Evolutionary conservation across 164 flowering plant genomes (phyloP), one percentile per base, ranked within the genome.

Genomic region (Tinospora cordifolia): DNA sequence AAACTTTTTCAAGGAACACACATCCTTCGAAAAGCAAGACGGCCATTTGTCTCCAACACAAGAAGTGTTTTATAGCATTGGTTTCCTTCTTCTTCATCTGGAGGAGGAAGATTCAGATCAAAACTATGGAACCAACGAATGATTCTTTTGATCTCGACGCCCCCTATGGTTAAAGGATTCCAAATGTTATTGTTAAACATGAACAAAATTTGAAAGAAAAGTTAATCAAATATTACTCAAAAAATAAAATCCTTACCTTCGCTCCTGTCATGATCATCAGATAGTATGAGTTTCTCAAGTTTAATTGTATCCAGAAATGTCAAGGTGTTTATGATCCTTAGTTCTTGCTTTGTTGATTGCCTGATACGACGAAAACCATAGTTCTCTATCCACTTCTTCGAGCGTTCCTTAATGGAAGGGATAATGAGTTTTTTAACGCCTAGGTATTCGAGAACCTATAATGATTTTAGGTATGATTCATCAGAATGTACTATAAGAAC

Each of bases 291-390:
- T 77, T 91, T 93, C 81, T 85, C 87, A 70, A 93, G 78, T 87
- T 87, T 79, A 79, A 87, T 93, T 9, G 86, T 82, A 49, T 88
- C 91, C 38, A 92, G 97, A 84, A 93, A 93, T 38, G 85, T 95
- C 74, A 93, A 71, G 83, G 91, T 82, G 76, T 88, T 93, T 81
- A 86, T 69, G 71, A 84, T 83, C 79, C 87, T 87, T 76, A 87
- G 69, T 73, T 88, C 88, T 73, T 86, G 77, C 80, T 81, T 93
- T 67, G 81, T 81, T 3, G 81, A 78, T 26, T 83, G 86, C 79
- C 85, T 86, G 44, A 87, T 80, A 71, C 86, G 75, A 72, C 79
- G 70, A 74, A 91, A 93, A 72, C 87, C 89, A 82, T 91, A 88
- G 66, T 75, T 83, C 11, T 9, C 72, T 19, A 87, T 93, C 98